Evolutionary conservation across 2,329 filamentous ascomycete genomes (phyloP).

Genomic region (Arthrobotrys musiformis): DNA sequence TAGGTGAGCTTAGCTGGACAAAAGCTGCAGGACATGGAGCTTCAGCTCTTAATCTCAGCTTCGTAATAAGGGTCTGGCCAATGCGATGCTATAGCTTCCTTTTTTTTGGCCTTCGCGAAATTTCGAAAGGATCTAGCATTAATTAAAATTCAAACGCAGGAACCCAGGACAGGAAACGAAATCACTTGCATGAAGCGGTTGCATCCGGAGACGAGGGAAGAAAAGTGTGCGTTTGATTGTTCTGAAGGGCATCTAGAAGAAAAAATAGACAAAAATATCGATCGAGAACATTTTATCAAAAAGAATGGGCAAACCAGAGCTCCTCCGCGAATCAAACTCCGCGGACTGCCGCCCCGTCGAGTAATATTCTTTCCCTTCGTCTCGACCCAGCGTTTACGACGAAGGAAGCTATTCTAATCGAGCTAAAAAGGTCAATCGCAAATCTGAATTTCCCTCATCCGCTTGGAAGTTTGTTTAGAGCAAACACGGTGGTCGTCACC

Average conservation of each 20-base stretch:
- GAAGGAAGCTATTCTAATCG: slow-evolving; percentile 18
- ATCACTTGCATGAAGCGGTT: slow-evolving; percentile 53
- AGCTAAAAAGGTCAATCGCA: slow-evolving; percentile 29
- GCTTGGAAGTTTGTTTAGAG: slow-evolving; percentile 51
- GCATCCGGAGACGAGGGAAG: slow-evolving; percentile 23
- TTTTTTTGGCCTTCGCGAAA: slow-evolving; percentile 1
- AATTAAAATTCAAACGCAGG: slow-evolving; percentile 49
- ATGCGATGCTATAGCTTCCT: slow-evolving; percentile 11
- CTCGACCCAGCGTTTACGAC: slow-evolving; percentile 21
- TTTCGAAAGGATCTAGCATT: slow-evolving; percentile 9
- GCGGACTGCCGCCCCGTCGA: slow-evolving; percentile 32
- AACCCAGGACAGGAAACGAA: slow-evolving; percentile 33
- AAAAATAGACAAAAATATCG: too few relatives aligned
- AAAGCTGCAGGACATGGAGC: neutral
- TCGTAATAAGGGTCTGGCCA: neutral
- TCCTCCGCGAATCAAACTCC: slow-evolving; percentile 40
- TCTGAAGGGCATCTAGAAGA: slow-evolving; percentile 28
- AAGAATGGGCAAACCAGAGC: slow-evolving; percentile 26
- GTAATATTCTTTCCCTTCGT: slow-evolving; percentile 18
- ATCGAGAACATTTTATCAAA: too few relatives aligned
- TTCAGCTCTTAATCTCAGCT: slow-evolving; percentile 3
- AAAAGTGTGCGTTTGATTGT: neutral
- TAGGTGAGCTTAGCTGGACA: slow-evolving; percentile 2
- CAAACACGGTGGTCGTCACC: slow-evolving; percentile 54
- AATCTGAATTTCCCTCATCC: slow-evolving; percentile 17